Percentiles rank a stretch among this genome's conserved stretches.
These are phyloP conservation scores for Xylariaceae sp. DNA, from an alignment of 2,329 filamentous ascomycete genomes.

Conservation along the genomic window DNA sequence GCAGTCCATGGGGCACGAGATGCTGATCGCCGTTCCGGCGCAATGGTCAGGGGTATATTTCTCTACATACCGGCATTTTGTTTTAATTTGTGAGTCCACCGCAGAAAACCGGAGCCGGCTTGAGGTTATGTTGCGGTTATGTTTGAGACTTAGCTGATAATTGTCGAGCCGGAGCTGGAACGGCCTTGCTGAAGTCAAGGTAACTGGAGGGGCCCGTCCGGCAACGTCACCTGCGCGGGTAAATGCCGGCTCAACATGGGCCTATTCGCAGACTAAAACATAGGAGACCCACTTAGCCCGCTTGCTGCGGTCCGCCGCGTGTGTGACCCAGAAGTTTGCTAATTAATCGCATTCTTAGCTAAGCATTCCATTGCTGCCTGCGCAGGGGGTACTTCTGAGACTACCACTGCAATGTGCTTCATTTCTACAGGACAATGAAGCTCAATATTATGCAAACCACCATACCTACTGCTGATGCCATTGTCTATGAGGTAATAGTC, in stretches of 20 bases:
- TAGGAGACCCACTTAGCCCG: no score
- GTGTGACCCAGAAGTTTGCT: no score
- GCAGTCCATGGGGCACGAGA: background rate
- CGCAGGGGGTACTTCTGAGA: no score
- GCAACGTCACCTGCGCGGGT: conserved; percentile 12
- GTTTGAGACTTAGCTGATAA: background rate
- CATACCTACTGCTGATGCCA: no score
- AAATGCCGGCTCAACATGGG: conserved; percentile 6
- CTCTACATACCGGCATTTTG: conserved; percentile 45
- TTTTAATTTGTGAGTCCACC: conserved; percentile 27
- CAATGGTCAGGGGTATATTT: background rate
- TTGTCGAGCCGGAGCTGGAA: background rate
- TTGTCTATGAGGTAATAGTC: no score
- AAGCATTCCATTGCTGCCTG: no score
- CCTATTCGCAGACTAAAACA: no score
- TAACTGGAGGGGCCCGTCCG: conserved; percentile 6
- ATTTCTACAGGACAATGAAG: no score
- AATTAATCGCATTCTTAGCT: no score
- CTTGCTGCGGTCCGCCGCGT: no score
- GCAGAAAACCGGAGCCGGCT: conserved; percentile 20
- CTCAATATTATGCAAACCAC: no score
- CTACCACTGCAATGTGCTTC: no score
- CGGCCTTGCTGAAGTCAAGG: conserved; percentile 9
- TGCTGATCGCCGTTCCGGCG: background rate
- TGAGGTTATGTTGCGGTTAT: background rate